Percentiles rank a stretch among this genome's conserved stretches.
Evolutionary conservation across 768 basidiomycete genomes (phyloP).

Genomic region (Porphyrellus cyaneotinctus): DNA sequence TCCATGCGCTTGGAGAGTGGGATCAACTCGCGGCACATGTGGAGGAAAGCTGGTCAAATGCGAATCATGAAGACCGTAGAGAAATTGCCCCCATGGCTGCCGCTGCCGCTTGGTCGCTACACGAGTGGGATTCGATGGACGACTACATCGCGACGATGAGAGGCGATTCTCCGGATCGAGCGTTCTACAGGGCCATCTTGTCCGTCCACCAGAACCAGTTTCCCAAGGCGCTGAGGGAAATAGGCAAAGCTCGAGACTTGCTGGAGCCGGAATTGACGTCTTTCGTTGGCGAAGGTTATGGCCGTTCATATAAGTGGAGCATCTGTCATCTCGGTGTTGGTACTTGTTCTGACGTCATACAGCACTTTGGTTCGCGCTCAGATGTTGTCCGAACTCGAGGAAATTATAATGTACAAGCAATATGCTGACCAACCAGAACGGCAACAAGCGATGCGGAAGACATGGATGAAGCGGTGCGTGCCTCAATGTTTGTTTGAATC

Average conservation of each 20-base stretch:
- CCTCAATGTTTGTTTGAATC: background rate
- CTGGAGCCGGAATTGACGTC: constrained; percentile 88
- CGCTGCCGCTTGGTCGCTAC: constrained; percentile 93
- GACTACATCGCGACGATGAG: constrained; percentile 94
- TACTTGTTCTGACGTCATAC: constrained; percentile 11
- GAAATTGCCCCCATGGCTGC: constrained; percentile 97
- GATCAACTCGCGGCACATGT: constrained; percentile 83
- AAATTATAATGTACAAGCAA: constrained; percentile 95
- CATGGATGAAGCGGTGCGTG: constrained; percentile 92
- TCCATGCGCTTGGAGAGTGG: constrained; percentile 98
- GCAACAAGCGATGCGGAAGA: constrained; percentile 85
- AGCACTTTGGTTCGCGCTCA: constrained; percentile 97
- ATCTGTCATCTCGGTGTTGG: background rate
- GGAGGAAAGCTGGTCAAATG: constrained; percentile 81
- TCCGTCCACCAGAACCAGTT: constrained; percentile 97
- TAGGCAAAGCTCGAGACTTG: constrained; percentile 88
- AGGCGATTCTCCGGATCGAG: constrained; percentile 85
- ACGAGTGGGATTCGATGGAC: constrained; percentile 98
- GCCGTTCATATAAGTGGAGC: constrained; percentile 90
- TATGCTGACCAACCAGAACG: constrained; percentile 90
- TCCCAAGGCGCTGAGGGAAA: constrained; percentile 82
- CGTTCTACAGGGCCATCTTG: constrained; percentile 94
- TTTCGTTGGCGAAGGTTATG: constrained; percentile 93
- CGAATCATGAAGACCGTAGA: constrained; percentile 76
- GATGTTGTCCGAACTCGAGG: constrained; percentile 96